phyloP scores from a whole-genome alignment of 305 asterid species.

The Galium porrigens region DNA sequence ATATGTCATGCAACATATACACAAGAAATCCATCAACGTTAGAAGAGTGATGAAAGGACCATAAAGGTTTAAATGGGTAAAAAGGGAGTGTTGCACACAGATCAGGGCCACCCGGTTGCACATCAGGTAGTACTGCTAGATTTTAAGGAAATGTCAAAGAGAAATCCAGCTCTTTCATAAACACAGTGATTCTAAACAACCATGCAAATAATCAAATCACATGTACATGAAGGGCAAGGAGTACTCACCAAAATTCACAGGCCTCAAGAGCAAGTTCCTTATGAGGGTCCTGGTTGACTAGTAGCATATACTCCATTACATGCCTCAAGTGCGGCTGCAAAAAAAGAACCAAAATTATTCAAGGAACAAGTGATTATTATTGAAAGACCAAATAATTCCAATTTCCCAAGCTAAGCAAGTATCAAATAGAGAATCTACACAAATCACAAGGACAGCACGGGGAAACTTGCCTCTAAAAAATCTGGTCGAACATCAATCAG shows the following conservation, averaged over 20 bases:
- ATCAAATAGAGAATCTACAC: not conserved
- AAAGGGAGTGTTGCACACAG: not conserved
- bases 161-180: not conserved
- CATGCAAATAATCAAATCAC: not conserved
- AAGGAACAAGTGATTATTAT: constrained; percentile 10
- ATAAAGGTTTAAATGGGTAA: too few relatives aligned
- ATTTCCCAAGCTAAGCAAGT: not conserved
- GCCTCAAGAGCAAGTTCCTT: constrained; percentile 97
- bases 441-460: not conserved
- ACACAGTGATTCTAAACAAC: not conserved
- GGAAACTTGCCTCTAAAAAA: constrained; percentile 47
- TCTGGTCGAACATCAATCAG: constrained; percentile 73
- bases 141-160: not conserved
- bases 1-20: not conserved
- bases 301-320: constrained; percentile 74
- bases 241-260: constrained; percentile 80
- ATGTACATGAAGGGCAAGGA: not conserved
- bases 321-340: constrained; percentile 84
- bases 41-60: not conserved
- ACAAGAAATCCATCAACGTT: not conserved
- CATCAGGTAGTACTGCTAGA: not conserved
- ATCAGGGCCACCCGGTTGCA: not conserved
- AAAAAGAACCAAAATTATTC: constrained; percentile 16
- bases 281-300: constrained; percentile 79
- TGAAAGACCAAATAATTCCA: not conserved